Base-by-base conservation (phyloP, 192 early-diverging fungal species). In the Coemansia sp. region DNA sequence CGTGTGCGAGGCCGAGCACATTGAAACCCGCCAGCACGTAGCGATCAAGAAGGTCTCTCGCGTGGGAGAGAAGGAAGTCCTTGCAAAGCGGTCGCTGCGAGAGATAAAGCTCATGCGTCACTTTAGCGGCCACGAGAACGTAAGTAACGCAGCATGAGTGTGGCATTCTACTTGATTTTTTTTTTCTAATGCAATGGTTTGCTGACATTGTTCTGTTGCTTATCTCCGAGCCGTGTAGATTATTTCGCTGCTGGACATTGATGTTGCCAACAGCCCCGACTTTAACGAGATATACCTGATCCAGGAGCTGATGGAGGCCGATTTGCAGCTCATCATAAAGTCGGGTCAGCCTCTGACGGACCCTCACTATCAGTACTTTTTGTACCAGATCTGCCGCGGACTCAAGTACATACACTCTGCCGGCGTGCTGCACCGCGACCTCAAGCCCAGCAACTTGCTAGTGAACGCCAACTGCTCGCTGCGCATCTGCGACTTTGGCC, bases 331-430 rank as follows among this genome's bases (percentile, higher is more conserved):
- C 61, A 96, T 99, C 54, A 96, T 99, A 82, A 92, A 92, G 56
- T 93, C 93, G 5, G 88, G 84, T 36, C 98, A 99, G 85, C 90
- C 90, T 56, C 86, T 99, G 46, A 93, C 94, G 24, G 94, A 98
- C 75, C 92, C 95, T 60, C 98, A 99, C 80, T 97, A 89, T 73
- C 98, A 99, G 76, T 99, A 99, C 84, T 99, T 99, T 81, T 88
- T 98, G 64, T 99, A 96, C 83, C 98, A 99, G 77, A 93, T 97
- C 25, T 79, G 94, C 60, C 91, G 96, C 60, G 98, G 95, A 8
- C 88, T 99, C 59, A 99, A 99, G 77, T 97, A 94, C 73, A 95
- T 99, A 85, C 98, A 99, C 74, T 96, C 96, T 19, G 98, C 96
- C 35, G 95, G 96, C 68, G 93, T 99, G 20, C 82, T 98, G 20